Evolutionary conservation across 148 eudicot genomes (phyloP), one percentile per base, ranked within the genome.

Genomic region (Camellia sinensis): DNA sequence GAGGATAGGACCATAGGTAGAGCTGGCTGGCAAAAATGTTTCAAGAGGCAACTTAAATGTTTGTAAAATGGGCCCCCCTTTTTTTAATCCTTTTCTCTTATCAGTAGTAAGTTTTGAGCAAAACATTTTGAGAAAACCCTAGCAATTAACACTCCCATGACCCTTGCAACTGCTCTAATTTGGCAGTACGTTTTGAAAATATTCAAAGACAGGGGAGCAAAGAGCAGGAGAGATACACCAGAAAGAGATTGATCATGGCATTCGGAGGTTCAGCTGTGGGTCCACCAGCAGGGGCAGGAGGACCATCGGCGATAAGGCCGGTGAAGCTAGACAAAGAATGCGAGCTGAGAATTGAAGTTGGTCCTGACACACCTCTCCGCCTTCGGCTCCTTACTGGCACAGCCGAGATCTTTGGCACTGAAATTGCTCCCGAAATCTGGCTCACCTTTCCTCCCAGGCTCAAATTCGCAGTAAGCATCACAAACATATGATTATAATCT

Each of bases 401-500:
- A 4, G 98, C 98, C 7, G 98, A 95, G 88, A 93, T 95, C 17
- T 93, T 84, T 71, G 99, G 97, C 66, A 90, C 97, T 17, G 99
- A 95, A 85, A 82, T 95, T 11, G 91, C 99, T 54, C 97, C 99
- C 4, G 90, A 88, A 81, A 91, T 91, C 66, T 93, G 97, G 96
- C 87, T 95, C 81, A 86, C 83, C 59, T 91, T 92, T n/a, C 97
- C 98, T 75, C 98, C 97, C 7, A 85, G 91, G 41, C 92, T 90
- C 79, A 95, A 95, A 83, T 95, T 95, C 52, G 98, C 98, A 64
- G 98, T 95, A 93, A 78, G 86, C 40, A 13, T 71, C 44, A 1
- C 10, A 29, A n/a, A 6, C 8, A 44, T 12, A 4, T 40, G n/a
- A 8, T 53, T 53, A 73, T 54, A 48, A 22, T 44, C 29, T 45